phyloP scores from a whole-genome alignment of 225 moss, liverwort and hornwort genomes.

The Asterella californica region DNA sequence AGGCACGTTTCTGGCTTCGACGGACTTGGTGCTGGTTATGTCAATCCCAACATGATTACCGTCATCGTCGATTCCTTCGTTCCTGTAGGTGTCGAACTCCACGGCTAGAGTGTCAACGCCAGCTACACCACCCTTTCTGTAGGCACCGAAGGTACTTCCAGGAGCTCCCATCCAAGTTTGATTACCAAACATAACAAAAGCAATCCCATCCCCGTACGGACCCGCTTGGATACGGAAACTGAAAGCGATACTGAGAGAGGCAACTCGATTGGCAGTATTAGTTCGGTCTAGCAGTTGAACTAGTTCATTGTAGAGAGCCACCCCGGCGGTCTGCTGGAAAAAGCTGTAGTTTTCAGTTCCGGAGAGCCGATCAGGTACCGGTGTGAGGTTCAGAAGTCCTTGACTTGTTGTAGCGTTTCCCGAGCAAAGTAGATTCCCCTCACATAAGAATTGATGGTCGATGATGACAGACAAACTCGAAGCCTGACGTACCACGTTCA shows the following conservation, averaged over 20 bases:
- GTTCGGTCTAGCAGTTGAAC: conserved; percentile 14
- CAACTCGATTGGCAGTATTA: conserved; percentile 1
- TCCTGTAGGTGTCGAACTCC: conserved; percentile 32
- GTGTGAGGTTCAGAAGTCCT: not conserved
- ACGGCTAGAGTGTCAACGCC: conserved; percentile 13
- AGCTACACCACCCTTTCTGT: not conserved
- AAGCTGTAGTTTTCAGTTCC: not conserved
- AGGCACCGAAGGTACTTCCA: conserved; percentile 6
- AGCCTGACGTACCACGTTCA: not conserved
- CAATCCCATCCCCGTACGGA: conserved; percentile 14
- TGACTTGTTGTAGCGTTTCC: conserved; percentile 1
- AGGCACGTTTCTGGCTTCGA: not conserved
- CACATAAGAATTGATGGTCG: not conserved
- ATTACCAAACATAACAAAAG: conserved; percentile 27
- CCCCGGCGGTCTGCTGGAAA: not conserved
- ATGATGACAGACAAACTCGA: not conserved
- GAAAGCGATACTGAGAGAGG: conserved; percentile 29
- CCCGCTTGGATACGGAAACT: conserved; percentile 4
- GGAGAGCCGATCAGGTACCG: not conserved
- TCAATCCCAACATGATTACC: conserved; percentile 6
- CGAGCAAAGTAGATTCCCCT: not conserved
- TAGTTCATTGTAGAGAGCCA: conserved; percentile 1
- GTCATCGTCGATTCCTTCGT: not conserved
- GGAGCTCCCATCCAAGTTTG: conserved; percentile 10
- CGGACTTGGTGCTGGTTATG: not conserved